A percentile compares a stretch with the other conserved stretches of the same genome.
phyloP scores from a whole-genome alignment of 345 rosid species.

The Eucalyptus viminalis region DNA sequence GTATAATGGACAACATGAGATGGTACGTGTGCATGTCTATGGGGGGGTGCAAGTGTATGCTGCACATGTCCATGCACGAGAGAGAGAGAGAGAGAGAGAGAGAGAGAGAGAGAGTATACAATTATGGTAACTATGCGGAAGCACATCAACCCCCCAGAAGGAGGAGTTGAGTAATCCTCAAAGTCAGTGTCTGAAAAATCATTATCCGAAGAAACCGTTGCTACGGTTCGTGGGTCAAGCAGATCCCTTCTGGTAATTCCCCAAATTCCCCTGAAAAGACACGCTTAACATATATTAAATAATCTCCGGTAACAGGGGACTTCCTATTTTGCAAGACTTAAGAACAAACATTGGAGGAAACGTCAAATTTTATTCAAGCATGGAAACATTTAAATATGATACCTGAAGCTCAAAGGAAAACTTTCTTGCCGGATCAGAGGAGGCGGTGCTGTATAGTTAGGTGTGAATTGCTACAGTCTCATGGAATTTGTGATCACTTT shows the following conservation, averaged over 20 bases:
- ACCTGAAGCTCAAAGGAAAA: slow-evolving; percentile 57
- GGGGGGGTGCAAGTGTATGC: not conserved
- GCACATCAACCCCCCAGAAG: slow-evolving; percentile 51
- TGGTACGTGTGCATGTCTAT: not conserved
- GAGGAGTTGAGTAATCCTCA: slow-evolving; percentile 31
- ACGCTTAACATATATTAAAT: not conserved
- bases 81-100: not conserved
- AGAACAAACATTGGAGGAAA: not conserved
- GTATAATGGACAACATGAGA: not conserved
- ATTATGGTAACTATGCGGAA: slow-evolving; percentile 57
- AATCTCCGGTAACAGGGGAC: not conserved
- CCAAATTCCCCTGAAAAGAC: slow-evolving; percentile 40
- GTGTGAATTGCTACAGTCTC: slow-evolving; percentile 47
- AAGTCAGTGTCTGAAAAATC: slow-evolving; percentile 27
- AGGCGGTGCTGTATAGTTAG: slow-evolving; percentile 53
- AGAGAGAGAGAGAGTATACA: slow-evolving; percentile 21
- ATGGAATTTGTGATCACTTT: not conserved
- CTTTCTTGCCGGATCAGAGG: slow-evolving; percentile 42
- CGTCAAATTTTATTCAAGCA: not conserved
- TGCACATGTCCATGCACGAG: not conserved
- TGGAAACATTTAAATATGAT: not conserved
- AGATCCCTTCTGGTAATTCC: slow-evolving; percentile 46
- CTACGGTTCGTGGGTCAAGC: slow-evolving; percentile 26
- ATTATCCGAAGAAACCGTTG: slow-evolving; percentile 22
- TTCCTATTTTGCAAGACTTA: not conserved